These are phyloP conservation scores for Lecanicillium sp. DNA, from an alignment of 2,329 filamentous ascomycete genomes.

Conservation along the genomic window DNA sequence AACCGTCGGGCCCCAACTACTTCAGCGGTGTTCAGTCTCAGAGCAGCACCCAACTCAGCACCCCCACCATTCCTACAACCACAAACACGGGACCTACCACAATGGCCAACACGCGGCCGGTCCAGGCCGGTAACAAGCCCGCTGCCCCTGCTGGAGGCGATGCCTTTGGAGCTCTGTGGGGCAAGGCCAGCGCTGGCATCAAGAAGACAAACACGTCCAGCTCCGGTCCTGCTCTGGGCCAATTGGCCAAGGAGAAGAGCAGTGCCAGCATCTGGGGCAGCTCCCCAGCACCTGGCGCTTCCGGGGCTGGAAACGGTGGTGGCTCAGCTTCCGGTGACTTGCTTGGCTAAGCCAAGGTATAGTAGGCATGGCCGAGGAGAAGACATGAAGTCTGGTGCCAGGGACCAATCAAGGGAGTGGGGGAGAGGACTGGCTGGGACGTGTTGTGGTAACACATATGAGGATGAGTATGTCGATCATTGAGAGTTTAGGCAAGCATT, in stretches of 20 bases:
- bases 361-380: background rate
- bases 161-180: conserved; percentile 85
- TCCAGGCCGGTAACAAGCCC: conserved; percentile 45
- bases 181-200: conserved; percentile 63
- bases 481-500: conserved; percentile 9
- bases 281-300: conserved; percentile 41
- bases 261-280: conserved; percentile 95
- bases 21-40: conserved; percentile 70
- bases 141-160: conserved; percentile 60
- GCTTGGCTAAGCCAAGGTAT: conserved; percentile 32
- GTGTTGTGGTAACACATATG: background rate
- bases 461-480: background rate
- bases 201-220: conserved; percentile 63
- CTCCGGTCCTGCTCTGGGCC: conserved; percentile 73
- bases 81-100: conserved; percentile 31
- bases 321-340: conserved; percentile 43
- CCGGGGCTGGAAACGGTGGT: conserved; percentile 20
- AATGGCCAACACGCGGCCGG: conserved; percentile 43
- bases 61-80: conserved; percentile 22
- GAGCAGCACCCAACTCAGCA: conserved; percentile 16
- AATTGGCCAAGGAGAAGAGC: conserved; percentile 97
- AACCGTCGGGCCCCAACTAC: conserved; percentile 83
- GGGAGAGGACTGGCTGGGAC: background rate
- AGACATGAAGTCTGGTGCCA: background rate
- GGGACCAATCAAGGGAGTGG: conserved; percentile 1